Percentiles rank a stretch among this genome's conserved stretches.
Evolutionary conservation across 345 rosid genomes (phyloP).

Genomic region (Clarkia xantiana): DNA sequence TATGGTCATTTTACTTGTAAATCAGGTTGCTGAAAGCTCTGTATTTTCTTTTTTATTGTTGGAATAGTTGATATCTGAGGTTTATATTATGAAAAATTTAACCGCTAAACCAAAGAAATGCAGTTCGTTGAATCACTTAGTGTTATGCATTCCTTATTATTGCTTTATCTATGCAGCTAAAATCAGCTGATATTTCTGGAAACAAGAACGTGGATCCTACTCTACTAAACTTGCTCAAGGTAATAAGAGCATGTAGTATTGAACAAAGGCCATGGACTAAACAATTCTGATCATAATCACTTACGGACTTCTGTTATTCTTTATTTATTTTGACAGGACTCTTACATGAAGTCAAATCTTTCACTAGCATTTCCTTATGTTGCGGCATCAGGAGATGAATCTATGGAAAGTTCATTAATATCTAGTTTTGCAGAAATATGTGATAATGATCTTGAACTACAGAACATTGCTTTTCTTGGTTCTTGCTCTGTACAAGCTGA

Average conservation of each 20-base stretch:
- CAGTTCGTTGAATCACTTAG: not conserved
- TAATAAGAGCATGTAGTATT: constrained; percentile 5
- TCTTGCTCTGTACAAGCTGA: constrained; percentile 57
- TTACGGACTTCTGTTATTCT: constrained; percentile 1
- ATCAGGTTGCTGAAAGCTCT: too few species aligned
- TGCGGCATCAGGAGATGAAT: constrained; percentile 50
- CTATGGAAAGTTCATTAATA: constrained; percentile 58
- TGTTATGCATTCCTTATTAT: constrained; percentile 2
- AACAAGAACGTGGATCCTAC: constrained; percentile 33
- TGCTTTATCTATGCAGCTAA: constrained; percentile 31
- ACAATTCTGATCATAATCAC: too few species aligned
- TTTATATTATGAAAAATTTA: not conserved
- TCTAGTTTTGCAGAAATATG: constrained; percentile 58
- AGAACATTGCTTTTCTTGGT: constrained; percentile 56
- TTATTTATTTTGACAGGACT: constrained; percentile 31
- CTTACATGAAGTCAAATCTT: constrained; percentile 50
- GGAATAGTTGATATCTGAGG: too few species aligned
- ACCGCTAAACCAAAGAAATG: not conserved
- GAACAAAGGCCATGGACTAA: too few species aligned
- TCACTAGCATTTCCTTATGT: constrained; percentile 95
- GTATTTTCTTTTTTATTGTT: too few species aligned
- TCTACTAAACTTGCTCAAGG: constrained; percentile 62
- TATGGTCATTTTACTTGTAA: too few species aligned
- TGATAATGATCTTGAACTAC: constrained; percentile 26
- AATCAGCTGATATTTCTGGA: constrained; percentile 53